Conservation (phyloP, 1,284 basidiomycete genomes). For the Mrakiaceae sp. region DNA sequence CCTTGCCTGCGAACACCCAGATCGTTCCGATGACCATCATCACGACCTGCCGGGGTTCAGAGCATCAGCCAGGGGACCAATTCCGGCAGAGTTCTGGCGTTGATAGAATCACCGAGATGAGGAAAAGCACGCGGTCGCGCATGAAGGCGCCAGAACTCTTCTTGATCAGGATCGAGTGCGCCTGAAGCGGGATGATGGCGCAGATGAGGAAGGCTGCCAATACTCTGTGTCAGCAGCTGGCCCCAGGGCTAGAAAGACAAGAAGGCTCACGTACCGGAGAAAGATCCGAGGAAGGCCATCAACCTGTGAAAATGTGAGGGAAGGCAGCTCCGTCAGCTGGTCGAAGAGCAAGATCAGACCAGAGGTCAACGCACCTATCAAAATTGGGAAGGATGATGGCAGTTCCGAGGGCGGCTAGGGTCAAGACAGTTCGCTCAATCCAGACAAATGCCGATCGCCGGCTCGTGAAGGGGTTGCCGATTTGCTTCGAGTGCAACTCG, state of each 20-base stretch:
- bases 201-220: conserved; percentile 77
- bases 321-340: conserved; percentile 47
- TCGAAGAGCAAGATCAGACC: conserved; percentile 46
- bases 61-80: conserved; percentile 44
- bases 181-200: conserved; percentile 60
- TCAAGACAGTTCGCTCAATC: conserved; percentile 27
- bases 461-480: conserved; percentile 31
- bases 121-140: not conserved
- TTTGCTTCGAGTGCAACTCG: conserved; percentile 32
- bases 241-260: conserved; percentile 1
- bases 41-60: conserved; percentile 41
- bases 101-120: too few species aligned
- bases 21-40: conserved; percentile 72
- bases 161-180: not conserved
- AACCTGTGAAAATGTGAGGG: conserved; percentile 72
- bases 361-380: conserved; percentile 48
- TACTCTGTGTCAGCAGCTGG: too few species aligned
- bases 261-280: conserved; percentile 22
- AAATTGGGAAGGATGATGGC: conserved; percentile 32
- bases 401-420: conserved; percentile 24
- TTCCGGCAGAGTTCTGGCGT: conserved; percentile 6
- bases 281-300: conserved; percentile 75
- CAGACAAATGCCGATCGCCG: conserved; percentile 28
- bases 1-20: conserved; percentile 44
- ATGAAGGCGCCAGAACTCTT: conserved; percentile 16